Evolutionary conservation across 2,329 filamentous ascomycete species (phyloP).

Genomic region (Colletotrichum australisinense): DNA sequence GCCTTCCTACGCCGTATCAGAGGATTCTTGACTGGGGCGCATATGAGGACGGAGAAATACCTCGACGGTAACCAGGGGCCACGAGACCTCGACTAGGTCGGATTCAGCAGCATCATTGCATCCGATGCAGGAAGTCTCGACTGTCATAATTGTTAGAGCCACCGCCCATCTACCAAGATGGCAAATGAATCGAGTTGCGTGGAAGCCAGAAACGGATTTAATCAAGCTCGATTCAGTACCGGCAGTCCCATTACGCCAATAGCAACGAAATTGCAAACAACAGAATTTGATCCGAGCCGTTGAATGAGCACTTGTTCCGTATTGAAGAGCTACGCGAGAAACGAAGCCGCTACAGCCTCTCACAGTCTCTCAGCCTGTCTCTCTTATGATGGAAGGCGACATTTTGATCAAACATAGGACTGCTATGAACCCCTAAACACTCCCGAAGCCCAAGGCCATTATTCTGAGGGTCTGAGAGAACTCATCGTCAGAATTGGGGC

Average conservation of each 20-base stretch:
- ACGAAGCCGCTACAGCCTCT: not conserved
- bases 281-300: not conserved
- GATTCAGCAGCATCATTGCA: not conserved
- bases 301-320: not conserved
- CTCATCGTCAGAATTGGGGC: not conserved
- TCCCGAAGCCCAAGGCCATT: not conserved
- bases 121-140: not conserved
- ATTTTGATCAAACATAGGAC: not conserved
- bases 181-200: not conserved
- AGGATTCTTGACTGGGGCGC: not conserved
- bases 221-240: not conserved
- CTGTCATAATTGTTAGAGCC: conserved; percentile 21
- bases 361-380: not conserved
- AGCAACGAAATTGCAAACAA: not conserved
- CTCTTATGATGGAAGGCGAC: not conserved
- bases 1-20: not conserved
- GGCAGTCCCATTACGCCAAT: not conserved
- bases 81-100: not conserved
- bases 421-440: not conserved
- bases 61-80: not conserved
- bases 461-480: not conserved
- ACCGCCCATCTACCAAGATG: conserved; percentile 2
- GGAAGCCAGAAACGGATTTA: not conserved
- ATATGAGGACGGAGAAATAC: not conserved
- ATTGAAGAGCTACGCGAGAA: not conserved